Base-by-base conservation (phyloP, 768 basidiomycete genomes). In the Xerocomus potaroensis region DNA sequence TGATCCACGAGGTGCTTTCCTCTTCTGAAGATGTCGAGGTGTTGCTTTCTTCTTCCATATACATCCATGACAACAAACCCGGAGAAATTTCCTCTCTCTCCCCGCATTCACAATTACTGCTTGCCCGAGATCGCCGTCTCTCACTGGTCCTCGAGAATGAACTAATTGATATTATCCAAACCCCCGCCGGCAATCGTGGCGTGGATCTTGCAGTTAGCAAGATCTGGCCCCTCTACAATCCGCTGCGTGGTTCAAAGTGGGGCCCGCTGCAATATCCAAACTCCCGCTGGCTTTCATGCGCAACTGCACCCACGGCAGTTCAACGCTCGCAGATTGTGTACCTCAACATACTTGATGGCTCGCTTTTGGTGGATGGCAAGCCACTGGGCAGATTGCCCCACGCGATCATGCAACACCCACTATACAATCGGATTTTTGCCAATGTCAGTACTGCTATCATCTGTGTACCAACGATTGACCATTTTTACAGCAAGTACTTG, bases 61-160 rank as follows among this genome's bases (percentile, higher is more conserved):
- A 60, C 0, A 45, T 70, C 8, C 53, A 60, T 19, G 59, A 63
- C 35, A 57, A 69, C 37, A 55, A 48, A 0, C 63, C 63, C 1
- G 36, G 34, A 7, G n/a, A 55, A 1, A 9, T 49, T 21, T 46
- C 49, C 7, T 1, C 4, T 14, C 46, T 60, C 1, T 3, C 56
- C 1, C 2, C 21, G 8, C 39, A 43, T 43, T 60, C 53, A 0
- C 48, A 35, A 9, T 23, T 54, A 11, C 54, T 68, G 22, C 48
- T 65, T 14, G 58, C 63, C n/a, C 59, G 69, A 10, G 61, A 72
- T 35, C 45, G 57, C 15, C 60, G 67, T 12, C 43, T 68, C 22
- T 58, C 69, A 5, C 45, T 63, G 19, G 40, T 21, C 6, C 31
- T 72, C 4, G 57, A 64, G 45, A 19, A 33, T 5, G 14, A 44